phyloP scores from a whole-genome alignment of 1,284 basidiomycete genomes.

The Naganishia cerealis region DNA sequence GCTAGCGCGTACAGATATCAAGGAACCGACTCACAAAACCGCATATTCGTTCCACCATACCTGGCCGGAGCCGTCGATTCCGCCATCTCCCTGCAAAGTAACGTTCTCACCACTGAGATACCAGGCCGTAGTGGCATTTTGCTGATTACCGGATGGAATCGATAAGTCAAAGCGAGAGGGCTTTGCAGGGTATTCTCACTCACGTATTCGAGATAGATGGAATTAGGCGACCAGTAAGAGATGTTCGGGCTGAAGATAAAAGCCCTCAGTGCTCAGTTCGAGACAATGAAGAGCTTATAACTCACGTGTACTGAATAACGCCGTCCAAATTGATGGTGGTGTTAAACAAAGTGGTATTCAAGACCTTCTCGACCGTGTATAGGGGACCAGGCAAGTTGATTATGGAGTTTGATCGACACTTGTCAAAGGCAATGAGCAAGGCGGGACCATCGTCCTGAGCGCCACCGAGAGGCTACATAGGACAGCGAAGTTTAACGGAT shows the following conservation, averaged over 20 bases:
- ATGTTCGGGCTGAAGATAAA: conserved; percentile 53
- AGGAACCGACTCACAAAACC: neutral
- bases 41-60: conserved; percentile 55
- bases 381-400: conserved; percentile 40
- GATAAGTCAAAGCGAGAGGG: neutral
- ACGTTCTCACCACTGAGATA: conserved; percentile 64
- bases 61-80: conserved; percentile 47
- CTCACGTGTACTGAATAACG: conserved; percentile 38
- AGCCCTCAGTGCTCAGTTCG: conserved; percentile 44
- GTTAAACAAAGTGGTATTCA: conserved; percentile 54
- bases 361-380: conserved; percentile 55
- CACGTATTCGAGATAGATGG: conserved; percentile 56
- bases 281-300: conserved; percentile 23
- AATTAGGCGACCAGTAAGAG: conserved; percentile 56
- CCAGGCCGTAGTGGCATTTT: conserved; percentile 61
- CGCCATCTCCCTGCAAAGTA: conserved; percentile 55
- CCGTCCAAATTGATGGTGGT: conserved; percentile 56
- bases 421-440: conserved; percentile 40
- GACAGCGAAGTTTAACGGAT: neutral
- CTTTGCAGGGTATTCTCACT: conserved; percentile 45
- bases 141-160: conserved; percentile 23
- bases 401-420: conserved; percentile 38
- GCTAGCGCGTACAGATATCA: neutral
- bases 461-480: conserved; percentile 37
- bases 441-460: conserved; percentile 41